phyloP scores from a whole-genome alignment of 1,139 yeast genomes.

The Nakaseomyces nivariensis region DNA sequence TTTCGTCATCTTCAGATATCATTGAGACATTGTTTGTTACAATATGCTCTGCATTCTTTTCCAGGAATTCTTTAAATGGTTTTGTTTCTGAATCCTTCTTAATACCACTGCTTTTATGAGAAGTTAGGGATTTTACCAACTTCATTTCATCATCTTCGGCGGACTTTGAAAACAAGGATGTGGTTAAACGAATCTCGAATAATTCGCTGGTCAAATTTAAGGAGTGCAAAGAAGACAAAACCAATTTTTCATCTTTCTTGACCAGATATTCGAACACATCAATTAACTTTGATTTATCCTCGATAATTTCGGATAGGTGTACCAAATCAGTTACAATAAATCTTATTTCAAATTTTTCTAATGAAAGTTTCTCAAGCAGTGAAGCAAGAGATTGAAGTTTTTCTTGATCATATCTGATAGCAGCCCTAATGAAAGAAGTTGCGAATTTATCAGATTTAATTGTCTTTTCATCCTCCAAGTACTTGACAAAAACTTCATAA shows the following conservation, averaged over 20 bases:
- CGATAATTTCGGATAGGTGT: conserved; percentile 30
- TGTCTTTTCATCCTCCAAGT: conserved; percentile 19
- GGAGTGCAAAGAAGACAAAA: conserved; percentile 35
- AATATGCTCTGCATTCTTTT: conserved; percentile 23
- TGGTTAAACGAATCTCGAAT: conserved; percentile 61
- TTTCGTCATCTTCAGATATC: conserved; percentile 32
- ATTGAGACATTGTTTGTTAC: conserved; percentile 24
- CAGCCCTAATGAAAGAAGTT: conserved; percentile 32
- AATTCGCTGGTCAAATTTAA: conserved; percentile 38
- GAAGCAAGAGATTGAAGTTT: conserved; percentile 27
- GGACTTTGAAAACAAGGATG: conserved; percentile 37
- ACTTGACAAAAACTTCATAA: conserved; percentile 19
- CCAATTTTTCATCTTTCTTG: conserved; percentile 33
- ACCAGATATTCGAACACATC: conserved; percentile 40
- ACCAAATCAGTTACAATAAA: conserved; percentile 32
- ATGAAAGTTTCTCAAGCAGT: conserved; percentile 22
- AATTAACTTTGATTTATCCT: conserved; percentile 33
- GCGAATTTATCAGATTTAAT: conserved; percentile 28
- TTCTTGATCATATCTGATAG: conserved; percentile 32
- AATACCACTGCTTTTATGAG: conserved; percentile 20
- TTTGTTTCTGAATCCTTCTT: conserved; percentile 22
- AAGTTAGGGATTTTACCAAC: conserved; percentile 1
- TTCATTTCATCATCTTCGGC: conserved; percentile 24
- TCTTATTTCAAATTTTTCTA: conserved; percentile 34
- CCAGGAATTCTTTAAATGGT: conserved; percentile 27